phyloP scores from a whole-genome alignment of 345 rosid species.

The Populus euphratica region DNA sequence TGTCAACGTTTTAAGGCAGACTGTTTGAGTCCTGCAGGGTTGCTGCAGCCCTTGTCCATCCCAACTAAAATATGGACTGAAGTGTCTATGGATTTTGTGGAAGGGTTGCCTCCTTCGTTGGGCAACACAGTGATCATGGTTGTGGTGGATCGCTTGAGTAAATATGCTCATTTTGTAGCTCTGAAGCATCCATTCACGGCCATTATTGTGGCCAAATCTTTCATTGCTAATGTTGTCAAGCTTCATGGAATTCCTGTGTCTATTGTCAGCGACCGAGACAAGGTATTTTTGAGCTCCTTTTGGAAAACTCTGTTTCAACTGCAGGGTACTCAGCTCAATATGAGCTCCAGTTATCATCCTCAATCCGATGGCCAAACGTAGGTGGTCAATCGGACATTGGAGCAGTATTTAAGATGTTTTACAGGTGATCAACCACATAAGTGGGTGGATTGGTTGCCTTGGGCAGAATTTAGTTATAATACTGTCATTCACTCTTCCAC shows the following conservation, averaged over 20 bases:
- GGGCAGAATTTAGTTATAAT: not conserved
- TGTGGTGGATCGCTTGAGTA: not conserved
- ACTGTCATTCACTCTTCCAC: not conserved
- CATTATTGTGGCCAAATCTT: not conserved
- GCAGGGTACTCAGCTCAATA: not conserved
- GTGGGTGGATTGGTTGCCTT: not conserved
- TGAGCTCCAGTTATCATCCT: not conserved
- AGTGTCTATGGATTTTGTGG: not conserved
- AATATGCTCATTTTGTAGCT: not conserved
- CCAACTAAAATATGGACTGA: not conserved
- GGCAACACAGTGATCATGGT: not conserved
- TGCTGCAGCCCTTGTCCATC: not conserved
- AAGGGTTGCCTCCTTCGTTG: not conserved
- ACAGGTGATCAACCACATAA: not conserved
- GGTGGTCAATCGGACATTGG: not conserved
- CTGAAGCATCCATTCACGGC: not conserved
- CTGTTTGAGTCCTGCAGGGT: accelerated
- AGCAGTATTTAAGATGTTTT: not conserved
- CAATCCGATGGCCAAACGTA: not conserved
- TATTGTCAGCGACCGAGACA: not conserved
- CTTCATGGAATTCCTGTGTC: not conserved
- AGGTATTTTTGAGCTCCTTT: not conserved
- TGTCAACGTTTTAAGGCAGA: not conserved
- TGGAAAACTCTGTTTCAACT: not conserved
- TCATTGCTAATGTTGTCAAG: not conserved